Evolutionary conservation across 2,329 filamentous ascomycete genomes (phyloP).

Genomic region (Biscogniauxia sp.): DNA sequence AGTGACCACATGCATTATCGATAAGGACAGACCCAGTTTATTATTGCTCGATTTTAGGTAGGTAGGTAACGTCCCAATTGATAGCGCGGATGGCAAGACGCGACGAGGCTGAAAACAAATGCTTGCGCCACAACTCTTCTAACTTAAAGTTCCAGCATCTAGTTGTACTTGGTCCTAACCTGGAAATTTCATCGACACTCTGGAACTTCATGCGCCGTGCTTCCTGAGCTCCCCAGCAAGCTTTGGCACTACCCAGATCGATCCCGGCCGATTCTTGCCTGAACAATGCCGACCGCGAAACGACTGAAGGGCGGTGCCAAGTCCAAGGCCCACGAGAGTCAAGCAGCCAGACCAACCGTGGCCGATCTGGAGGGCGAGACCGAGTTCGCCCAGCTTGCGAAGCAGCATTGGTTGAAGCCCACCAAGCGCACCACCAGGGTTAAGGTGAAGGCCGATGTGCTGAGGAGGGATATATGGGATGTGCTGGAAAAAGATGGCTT

Average conservation of each 20-base stretch:
- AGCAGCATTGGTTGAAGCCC: conserved; percentile 77
- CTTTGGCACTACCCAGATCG: conserved; percentile 12
- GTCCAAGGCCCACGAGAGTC: conserved; percentile 40
- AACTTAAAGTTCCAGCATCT: too few species aligned
- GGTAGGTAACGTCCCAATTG: too few species aligned
- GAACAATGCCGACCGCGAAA: conserved; percentile 57
- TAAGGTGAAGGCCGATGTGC: conserved; percentile 77
- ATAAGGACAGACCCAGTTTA: conserved; percentile 1
- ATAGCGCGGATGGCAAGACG: conserved; percentile 13
- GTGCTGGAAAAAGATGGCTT: conserved; percentile 80
- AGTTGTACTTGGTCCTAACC: not conserved
- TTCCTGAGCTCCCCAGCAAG: conserved; percentile 2
- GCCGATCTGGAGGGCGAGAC: conserved; percentile 70
- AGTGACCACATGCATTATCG: not conserved
- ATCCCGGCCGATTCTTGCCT: conserved; percentile 17
- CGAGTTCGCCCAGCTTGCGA: conserved; percentile 73
- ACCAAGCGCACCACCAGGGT: conserved; percentile 60
- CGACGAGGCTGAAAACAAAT: conserved; percentile 26
- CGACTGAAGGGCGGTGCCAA: conserved; percentile 52
- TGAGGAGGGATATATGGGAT: conserved; percentile 90
- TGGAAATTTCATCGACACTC: not conserved
- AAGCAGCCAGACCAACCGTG: conserved; percentile 58
- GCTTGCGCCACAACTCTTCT: conserved; percentile 17
- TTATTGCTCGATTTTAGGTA: conserved; percentile 12
- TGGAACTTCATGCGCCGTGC: not conserved